Base-by-base conservation (phyloP, 2,329 filamentous ascomycete species). In the Talaromyces sp. region DNA sequence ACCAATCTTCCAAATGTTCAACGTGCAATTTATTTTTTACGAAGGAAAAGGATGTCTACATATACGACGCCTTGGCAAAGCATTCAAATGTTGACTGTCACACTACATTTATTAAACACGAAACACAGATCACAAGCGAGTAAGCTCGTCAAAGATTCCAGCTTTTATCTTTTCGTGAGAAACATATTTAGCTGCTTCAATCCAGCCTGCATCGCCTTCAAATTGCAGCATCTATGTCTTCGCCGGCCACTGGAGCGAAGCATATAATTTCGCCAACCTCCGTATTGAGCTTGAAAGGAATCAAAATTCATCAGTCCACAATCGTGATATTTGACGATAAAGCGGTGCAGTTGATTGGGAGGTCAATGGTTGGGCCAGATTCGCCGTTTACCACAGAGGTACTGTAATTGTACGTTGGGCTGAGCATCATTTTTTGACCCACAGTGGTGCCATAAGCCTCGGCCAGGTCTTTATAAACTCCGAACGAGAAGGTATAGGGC, bases 401-500 rank as follows among this genome's bases (percentile, higher is more conserved):
- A 14, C 31, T 43, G 29, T 57, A 59, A 32, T 66, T 65, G 58
- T 66, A 66, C 10, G 65, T 66, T 31, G 64, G 65, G 21, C 60
- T 66, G n/a, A 65, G 54, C 61, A 63, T 65, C 61, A 62, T 62
- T 5, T 65, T 60, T 50, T 65, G 65, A 0, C 65, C 64, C 11
- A 65, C 63, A 1, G 65, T 67, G 10, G 63, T 61, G 7, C 61
- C 62, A 32, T 59, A 64, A 35, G 59, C 56, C 3, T 62, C 63
- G 0, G 65, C 65, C 7, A 65, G 60, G 43, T 67, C 64, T 53
- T 65, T 64, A 43, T 65, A 65, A 11, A 64, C 63, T 8, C 65
- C 65, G 27, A 38, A 58, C 2, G n/a, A 46, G 48, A 67, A 64
- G 5, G 56, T 35, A 17, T 63, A 63, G 1, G 65, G 65, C 26